phyloP scores from a whole-genome alignment of 371 early-diverging fungal species.

The Quaeritorhiza haematococci region DNA sequence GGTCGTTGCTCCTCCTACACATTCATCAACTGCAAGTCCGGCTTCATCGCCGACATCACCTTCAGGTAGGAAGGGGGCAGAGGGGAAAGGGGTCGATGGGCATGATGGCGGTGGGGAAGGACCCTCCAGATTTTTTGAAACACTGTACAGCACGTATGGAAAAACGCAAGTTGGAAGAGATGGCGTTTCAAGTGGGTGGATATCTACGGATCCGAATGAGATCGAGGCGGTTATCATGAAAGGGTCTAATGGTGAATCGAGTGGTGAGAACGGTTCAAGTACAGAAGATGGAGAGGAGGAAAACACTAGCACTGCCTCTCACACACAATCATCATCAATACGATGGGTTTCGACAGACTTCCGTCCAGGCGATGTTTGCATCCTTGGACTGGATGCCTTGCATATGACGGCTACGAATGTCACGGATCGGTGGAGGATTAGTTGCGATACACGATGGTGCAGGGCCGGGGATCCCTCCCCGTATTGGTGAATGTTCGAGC shows the following conservation, averaged over 20 bases:
- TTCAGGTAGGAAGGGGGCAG: too few species aligned
- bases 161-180: slow-evolving; percentile 31
- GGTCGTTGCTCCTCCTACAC: slow-evolving; percentile 16
- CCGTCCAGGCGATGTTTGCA: slow-evolving; percentile 21
- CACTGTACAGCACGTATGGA: too few species aligned
- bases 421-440: slow-evolving; percentile 18
- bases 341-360: too few species aligned
- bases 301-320: neutral
- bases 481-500: too few species aligned
- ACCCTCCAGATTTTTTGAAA: too few species aligned
- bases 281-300: neutral
- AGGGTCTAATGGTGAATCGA: too few species aligned
- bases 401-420: slow-evolving; percentile 28
- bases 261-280: neutral
- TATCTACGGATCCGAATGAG: slow-evolving; percentile 13
- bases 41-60: too few species aligned
- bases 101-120: too few species aligned
- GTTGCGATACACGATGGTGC: slow-evolving; percentile 34
- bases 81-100: too few species aligned
- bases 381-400: slow-evolving; percentile 19
- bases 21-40: slow-evolving; percentile 12
- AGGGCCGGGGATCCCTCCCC: too few species aligned
- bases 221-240: slow-evolving; percentile 8
- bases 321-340: too few species aligned
- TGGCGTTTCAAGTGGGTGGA: slow-evolving; percentile 24